A percentile compares a stretch with the other conserved stretches of the same genome.
Conservation (phyloP, 495 filamentous ascomycete species). For the Viridothelium virens region DNA sequence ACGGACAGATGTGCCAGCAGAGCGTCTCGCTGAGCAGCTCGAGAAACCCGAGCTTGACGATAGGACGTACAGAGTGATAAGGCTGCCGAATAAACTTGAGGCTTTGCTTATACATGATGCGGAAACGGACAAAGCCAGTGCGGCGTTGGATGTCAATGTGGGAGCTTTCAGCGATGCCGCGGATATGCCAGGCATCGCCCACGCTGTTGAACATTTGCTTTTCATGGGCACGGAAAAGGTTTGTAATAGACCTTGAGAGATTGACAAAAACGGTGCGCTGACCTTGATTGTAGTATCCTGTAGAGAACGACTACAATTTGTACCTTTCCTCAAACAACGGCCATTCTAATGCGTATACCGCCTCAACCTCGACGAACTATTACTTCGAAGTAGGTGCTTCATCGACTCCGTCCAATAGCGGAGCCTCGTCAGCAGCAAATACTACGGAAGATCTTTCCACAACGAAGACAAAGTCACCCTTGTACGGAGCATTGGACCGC, state of each 20-base stretch:
- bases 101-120: constrained; percentile 89
- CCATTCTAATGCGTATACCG: constrained; percentile 91
- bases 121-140: constrained; percentile 93
- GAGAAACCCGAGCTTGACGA: constrained; percentile 86
- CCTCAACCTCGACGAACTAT: constrained; percentile 90
- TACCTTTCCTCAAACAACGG: constrained; percentile 86
- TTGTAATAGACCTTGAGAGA: constrained; percentile 19
- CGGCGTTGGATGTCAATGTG: constrained; percentile 89
- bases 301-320: constrained; percentile 92
- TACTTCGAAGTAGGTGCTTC: constrained; percentile 90
- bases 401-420: constrained; percentile 29
- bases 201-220: constrained; percentile 84
- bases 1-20: constrained; percentile 37
- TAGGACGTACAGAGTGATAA: constrained; percentile 79
- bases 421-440: constrained; percentile 17
- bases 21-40: constrained; percentile 68
- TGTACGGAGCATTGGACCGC: constrained; percentile 85
- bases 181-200: constrained; percentile 88
- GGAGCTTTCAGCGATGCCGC: constrained; percentile 88
- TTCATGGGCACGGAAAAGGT: constrained; percentile 99
- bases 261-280: not conserved
- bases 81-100: constrained; percentile 83
- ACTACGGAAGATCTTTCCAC: constrained; percentile 23
- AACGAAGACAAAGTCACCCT: constrained; percentile 47
- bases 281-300: constrained; percentile 56